Evolutionary conservation across 2,329 filamentous ascomycete genomes (phyloP).

Genomic region (Myriosclerotinia curreyana): DNA sequence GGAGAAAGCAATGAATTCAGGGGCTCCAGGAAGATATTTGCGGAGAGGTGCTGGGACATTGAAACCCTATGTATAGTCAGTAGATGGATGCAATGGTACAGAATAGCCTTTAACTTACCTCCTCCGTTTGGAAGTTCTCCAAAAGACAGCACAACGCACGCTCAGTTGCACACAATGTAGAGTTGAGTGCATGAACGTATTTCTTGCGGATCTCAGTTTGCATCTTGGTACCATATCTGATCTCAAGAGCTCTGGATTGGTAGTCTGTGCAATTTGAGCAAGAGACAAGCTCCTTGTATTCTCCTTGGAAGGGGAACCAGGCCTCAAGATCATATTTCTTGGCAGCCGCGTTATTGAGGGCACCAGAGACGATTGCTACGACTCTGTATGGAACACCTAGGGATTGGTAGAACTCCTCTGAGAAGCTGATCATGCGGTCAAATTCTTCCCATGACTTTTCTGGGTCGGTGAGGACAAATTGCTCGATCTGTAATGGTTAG

Average conservation of each 20-base stretch:
- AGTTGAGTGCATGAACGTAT: conserved; percentile 91
- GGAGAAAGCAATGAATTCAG: conserved; percentile 83
- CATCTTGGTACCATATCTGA: conserved; percentile 85
- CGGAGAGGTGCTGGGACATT: conserved; percentile 77
- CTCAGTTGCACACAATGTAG: conserved; percentile 86
- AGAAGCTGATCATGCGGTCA: conserved; percentile 85
- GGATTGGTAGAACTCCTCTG: conserved; percentile 93
- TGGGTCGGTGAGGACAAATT: conserved; percentile 77
- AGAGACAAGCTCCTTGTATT: conserved; percentile 97
- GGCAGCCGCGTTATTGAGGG: conserved; percentile 80
- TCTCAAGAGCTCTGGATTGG: conserved; percentile 90
- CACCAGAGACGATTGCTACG: conserved; percentile 92
- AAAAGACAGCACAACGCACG: conserved; percentile 90
- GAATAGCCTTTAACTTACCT: conserved; percentile 50
- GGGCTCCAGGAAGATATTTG: conserved; percentile 86
- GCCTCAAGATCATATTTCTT: conserved; percentile 98
- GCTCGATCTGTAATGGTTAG: conserved; percentile 58
- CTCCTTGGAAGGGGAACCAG: conserved; percentile 92
- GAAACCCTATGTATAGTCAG: conserved; percentile 56
- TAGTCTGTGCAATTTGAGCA: conserved; percentile 99
- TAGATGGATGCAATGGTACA: conserved; percentile 1
- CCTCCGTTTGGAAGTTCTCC: conserved; percentile 93
- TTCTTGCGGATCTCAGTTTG: conserved; percentile 83
- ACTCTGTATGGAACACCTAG: conserved; percentile 87
- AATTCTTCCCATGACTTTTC: conserved; percentile 93